phyloP scores from a whole-genome alignment of 768 basidiomycete genomes.

The Obba rivulosa region DNA sequence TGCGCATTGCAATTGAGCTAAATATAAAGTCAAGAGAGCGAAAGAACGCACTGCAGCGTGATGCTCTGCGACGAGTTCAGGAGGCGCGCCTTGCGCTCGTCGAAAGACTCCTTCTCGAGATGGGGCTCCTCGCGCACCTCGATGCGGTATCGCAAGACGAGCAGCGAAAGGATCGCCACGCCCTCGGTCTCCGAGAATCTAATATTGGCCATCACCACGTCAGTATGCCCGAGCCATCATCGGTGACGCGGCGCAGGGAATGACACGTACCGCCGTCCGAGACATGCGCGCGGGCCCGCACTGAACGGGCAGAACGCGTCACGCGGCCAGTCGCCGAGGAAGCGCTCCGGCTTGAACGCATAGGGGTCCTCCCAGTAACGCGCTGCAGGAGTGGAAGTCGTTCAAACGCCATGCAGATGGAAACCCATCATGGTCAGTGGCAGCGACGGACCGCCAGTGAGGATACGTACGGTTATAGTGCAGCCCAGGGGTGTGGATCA shows the following conservation, averaged over 20 bases:
- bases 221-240: neutral
- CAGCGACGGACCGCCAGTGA: neutral
- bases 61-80: constrained; percentile 11
- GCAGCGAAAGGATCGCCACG: constrained; percentile 41
- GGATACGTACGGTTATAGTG: constrained; percentile 30
- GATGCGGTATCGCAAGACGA: constrained; percentile 44
- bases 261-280: constrained; percentile 34
- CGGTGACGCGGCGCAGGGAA: neutral
- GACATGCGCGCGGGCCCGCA: constrained; percentile 39
- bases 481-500: constrained; percentile 23
- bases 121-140: constrained; percentile 21
- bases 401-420: too few relatives aligned
- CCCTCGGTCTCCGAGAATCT: constrained; percentile 45
- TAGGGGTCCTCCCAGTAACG: constrained; percentile 34
- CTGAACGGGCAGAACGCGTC: constrained; percentile 55
- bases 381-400: constrained; percentile 18
- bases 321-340: constrained; percentile 46
- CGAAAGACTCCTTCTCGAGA: constrained; percentile 42
- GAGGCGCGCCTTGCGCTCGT: constrained; percentile 32
- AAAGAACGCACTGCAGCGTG: constrained; percentile 19
- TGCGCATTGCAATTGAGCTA: neutral
- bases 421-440: too few relatives aligned
- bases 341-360: constrained; percentile 36
- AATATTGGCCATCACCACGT: constrained; percentile 21
- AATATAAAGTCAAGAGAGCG: neutral